Base-by-base conservation (phyloP, 2,329 filamentous ascomycete genomes). In the Ophiostoma piceae region DNA sequence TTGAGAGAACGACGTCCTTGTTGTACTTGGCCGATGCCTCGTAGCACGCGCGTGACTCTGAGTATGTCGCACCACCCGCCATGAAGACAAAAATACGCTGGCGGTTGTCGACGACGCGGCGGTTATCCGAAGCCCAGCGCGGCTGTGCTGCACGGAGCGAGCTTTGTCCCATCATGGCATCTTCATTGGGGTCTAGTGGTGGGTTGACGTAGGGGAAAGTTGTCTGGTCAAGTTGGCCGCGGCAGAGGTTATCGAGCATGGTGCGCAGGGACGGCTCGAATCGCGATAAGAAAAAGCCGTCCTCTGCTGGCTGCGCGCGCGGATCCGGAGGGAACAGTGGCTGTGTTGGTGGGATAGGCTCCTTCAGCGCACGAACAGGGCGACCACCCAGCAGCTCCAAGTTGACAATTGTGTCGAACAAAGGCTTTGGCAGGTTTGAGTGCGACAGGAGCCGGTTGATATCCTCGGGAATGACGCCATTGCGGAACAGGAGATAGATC, bases 41-140 rank as follows among this genome's bases (percentile, higher is more conserved):
- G 77, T 98, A 98, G 80, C 95, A 99, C 14, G 89, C 86, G 37
- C 95, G 88, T 41, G 92, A 86, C 80, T 99, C 95, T 5, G 92
- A 93, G 78, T 94, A 97, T 0, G 95, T 98, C 26, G 95, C 95
- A 64, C 95, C 95, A 66, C 95, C 95, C 1, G 94, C 95, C 85
- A 98, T 90, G 78, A 97, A 98, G 19, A 98, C 89, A 71, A 99
- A 91, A 69, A 98, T 85, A 68, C 95, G 88, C 78, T 99, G 95
- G 68, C 90, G 88, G 73, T 94, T 96, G 77, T 98, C 94, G 71
- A 84, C 87, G 71, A 82, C 88, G 37, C 88, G 86, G 65, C 90
- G 85, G 62, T 92, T 89, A 11, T 91, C 90, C 68, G 92, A 92
- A 1, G 95, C 95, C 95, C 95, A 99, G 60, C 94, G 97, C 1